Percentiles rank a stretch among this genome's conserved stretches.
Conservation (phyloP, 225 moss, liverwort and hornwort species). For the Antitrichia curtipendula region DNA sequence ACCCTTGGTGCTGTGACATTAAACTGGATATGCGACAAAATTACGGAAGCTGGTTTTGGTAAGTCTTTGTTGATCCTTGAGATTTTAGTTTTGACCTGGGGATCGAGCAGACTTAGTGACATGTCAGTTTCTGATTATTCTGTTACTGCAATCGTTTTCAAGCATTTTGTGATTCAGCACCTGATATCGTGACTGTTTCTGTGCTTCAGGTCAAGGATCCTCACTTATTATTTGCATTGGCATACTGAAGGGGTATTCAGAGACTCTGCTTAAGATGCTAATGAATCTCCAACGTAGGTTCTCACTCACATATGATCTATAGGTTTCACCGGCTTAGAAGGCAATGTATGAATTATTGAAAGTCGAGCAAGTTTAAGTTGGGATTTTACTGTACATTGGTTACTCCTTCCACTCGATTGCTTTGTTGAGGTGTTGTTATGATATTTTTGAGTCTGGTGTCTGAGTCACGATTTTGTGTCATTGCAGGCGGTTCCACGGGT, state of each 20-base stretch:
- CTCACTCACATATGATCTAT: background rate
- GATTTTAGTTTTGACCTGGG: background rate
- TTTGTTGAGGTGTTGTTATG: background rate
- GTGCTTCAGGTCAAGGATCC: constrained; percentile 81
- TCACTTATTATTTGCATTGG: constrained; percentile 97
- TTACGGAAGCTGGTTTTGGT: constrained; percentile 96
- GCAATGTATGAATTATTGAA: background rate
- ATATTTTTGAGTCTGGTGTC: background rate
- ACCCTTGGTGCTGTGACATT: constrained; percentile 75
- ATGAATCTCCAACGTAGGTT: constrained; percentile 59
- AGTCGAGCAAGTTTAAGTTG: background rate
- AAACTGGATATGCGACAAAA: constrained; percentile 95
- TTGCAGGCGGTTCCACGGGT: constrained; percentile 60
- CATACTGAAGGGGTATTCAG: constrained; percentile 90
- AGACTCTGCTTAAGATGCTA: constrained; percentile 82
- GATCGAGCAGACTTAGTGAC: background rate
- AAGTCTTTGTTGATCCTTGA: background rate
- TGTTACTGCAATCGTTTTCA: background rate
- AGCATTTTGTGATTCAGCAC: background rate
- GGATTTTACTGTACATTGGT: background rate
- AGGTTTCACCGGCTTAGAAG: background rate
- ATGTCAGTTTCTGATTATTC: background rate
- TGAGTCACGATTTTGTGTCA: background rate
- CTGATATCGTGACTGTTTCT: background rate
- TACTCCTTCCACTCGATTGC: background rate